Percentiles rank a stretch among this genome's conserved stretches.
These are phyloP conservation scores for Ganoderma multipileum DNA, from an alignment of 1,284 basidiomycete genomes.

Conservation along the genomic window DNA sequence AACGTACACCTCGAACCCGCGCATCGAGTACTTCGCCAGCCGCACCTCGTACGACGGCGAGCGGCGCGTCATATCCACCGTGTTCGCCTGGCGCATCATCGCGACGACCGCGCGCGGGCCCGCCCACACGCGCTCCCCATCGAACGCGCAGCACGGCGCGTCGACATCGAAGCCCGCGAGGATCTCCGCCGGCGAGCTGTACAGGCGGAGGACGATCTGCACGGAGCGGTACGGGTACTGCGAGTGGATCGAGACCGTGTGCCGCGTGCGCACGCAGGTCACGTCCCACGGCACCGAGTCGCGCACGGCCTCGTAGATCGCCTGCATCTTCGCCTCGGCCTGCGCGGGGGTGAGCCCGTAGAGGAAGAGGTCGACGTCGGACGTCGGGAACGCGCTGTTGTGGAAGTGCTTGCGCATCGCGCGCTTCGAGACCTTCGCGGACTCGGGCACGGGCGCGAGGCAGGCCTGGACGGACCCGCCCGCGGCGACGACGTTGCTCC, in stretches of 20 bases:
- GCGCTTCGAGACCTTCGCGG: slow-evolving; percentile 55
- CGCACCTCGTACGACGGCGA: slow-evolving; percentile 71
- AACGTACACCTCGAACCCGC: slow-evolving; percentile 62
- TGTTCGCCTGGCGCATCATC: slow-evolving; percentile 68
- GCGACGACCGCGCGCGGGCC: slow-evolving; percentile 61
- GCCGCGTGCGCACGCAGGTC: slow-evolving; percentile 66
- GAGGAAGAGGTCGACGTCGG: slow-evolving; percentile 68
- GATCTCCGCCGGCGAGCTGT: slow-evolving; percentile 64
- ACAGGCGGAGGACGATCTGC: slow-evolving; percentile 64
- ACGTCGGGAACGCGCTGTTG: slow-evolving; percentile 57
- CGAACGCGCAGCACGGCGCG: slow-evolving; percentile 61
- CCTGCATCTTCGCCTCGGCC: slow-evolving; percentile 63
- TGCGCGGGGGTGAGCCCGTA: slow-evolving; percentile 62
- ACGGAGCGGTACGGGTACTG: slow-evolving; percentile 68
- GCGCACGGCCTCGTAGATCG: slow-evolving; percentile 65
- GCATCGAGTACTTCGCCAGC: slow-evolving; percentile 58
- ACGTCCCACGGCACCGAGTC: slow-evolving; percentile 71
- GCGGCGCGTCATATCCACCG: slow-evolving; percentile 61
- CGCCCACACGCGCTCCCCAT: slow-evolving; percentile 61
- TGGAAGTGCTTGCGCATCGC: slow-evolving; percentile 63
- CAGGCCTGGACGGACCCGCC: slow-evolving; percentile 66
- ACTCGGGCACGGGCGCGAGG: slow-evolving; percentile 54
- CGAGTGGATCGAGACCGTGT: slow-evolving; percentile 67
- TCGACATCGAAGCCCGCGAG: slow-evolving; percentile 70
- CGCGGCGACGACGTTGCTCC: slow-evolving; percentile 67